phyloP scores from a whole-genome alignment of 345 rosid species.

The Hirschfeldia incana region DNA sequence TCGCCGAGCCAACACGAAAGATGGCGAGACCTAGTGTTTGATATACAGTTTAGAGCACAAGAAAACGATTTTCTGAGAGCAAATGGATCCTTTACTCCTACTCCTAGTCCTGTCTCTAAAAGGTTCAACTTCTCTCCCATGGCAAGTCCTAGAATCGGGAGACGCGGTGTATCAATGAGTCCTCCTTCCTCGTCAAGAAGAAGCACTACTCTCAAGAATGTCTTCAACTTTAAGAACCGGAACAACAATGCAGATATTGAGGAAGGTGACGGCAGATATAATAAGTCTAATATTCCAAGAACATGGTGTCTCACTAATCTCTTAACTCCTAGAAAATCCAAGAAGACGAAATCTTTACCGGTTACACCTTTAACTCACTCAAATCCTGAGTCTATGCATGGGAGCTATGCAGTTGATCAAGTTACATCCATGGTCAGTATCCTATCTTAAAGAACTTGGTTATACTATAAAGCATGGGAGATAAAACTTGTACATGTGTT shows the following conservation, averaged over 20 bases:
- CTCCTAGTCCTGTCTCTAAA: constrained; percentile 50
- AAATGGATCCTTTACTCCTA: constrained; percentile 46
- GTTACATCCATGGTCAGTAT: constrained; percentile 48
- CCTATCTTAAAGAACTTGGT: neutral
- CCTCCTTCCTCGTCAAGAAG: constrained; percentile 54
- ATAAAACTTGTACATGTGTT: too few relatives aligned
- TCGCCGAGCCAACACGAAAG: constrained; percentile 34
- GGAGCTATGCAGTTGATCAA: constrained; percentile 45
- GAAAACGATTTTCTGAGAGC: constrained; percentile 47
- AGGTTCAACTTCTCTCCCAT: neutral
- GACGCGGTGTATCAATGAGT: constrained; percentile 50
- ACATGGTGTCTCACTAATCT: constrained; percentile 64
- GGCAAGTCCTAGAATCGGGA: constrained; percentile 54
- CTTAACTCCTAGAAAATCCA: constrained; percentile 52
- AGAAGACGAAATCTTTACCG: constrained; percentile 63
- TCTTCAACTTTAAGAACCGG: constrained; percentile 60
- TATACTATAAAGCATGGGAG: neutral
- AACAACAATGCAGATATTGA: constrained; percentile 56
- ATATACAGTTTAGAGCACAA: constrained; percentile 49
- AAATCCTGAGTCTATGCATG: constrained; percentile 82
- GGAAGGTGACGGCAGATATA: constrained; percentile 63
- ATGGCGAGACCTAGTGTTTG: constrained; percentile 41
- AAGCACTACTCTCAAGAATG: constrained; percentile 47
- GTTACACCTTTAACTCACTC: constrained; percentile 68
- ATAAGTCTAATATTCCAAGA: constrained; percentile 48